Base-by-base conservation (phyloP, 805 yeast species). In the Candida ovalis region DNA sequence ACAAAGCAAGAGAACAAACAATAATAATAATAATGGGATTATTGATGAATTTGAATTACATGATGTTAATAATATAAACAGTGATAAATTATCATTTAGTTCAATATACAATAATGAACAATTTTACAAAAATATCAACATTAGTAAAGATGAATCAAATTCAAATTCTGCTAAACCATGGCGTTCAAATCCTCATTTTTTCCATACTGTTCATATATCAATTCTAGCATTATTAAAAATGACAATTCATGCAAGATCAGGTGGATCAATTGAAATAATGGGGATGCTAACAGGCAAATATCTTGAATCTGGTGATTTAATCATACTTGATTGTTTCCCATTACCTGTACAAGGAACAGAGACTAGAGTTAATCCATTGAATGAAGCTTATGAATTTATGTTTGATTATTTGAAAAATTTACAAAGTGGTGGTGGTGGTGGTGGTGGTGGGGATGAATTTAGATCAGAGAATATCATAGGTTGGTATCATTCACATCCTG, bases 401-500 rank as follows among this genome's bases (percentile, higher is more conserved):
- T 94, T 91, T 1, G 84, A 81, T 50, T 90, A 87, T 64, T 70
- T 87, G 44, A 83, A 83, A 46, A 70, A 75, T 38, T 64, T 79
- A 52, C 78, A 78, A 59, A 52, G 70, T n/a, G n/a, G n/a, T n/a
- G n/a, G n/a, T n/a, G n/a, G n/a, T n/a, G n/a, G n/a, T n/a, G n/a
- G n/a, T n/a, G n/a, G n/a, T n/a, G n/a, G n/a, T n/a, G n/a, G n/a
- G 23, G 5, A 3, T 18, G 80, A 79, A 1, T 50, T 52, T 25
- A 65, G 78, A n/a, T 51, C 62, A n/a, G 84, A 86, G 52, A 78
- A 86, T 56, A 86, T 92, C 21, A 88, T 94, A 15, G 99, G 99
- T 9, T 92, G 99, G 99, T 92, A 94, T 67, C 98, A 75, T 66
- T 89, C 92, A 4, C 99, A 92, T 66, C 99, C 99, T 0, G 96